These are phyloP conservation scores for Dothiorella sarmentorum DNA, from an alignment of 2,329 filamentous ascomycete genomes.

Conservation along the genomic window DNA sequence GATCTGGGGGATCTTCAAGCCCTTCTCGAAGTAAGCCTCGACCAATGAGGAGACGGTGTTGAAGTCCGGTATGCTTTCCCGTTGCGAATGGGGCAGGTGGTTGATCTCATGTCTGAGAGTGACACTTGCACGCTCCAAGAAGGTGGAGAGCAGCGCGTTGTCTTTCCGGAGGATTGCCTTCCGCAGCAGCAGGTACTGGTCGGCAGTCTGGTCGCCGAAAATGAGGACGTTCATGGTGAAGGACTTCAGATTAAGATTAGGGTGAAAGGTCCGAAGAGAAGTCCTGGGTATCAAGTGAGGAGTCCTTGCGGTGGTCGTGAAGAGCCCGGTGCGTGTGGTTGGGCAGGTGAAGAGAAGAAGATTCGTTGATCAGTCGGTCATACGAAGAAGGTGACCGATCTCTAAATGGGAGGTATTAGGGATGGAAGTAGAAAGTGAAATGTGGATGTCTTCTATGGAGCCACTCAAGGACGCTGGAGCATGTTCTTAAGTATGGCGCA, in stretches of 20 bases:
- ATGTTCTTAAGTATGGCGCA: constrained; percentile 19
- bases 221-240: constrained; percentile 53
- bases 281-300: constrained; percentile 1
- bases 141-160: constrained; percentile 59
- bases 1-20: constrained; percentile 57
- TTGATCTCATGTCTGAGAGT: constrained; percentile 60
- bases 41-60: constrained; percentile 61
- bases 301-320: neutral
- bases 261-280: neutral
- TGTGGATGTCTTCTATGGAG: constrained; percentile 6
- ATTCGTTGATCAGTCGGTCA: constrained; percentile 18
- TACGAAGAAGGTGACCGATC: constrained; percentile 8
- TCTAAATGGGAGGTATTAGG: constrained; percentile 13
- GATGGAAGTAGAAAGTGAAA: constrained; percentile 1
- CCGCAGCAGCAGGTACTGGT: constrained; percentile 60
- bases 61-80: constrained; percentile 60
- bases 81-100: constrained; percentile 54
- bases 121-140: constrained; percentile 57
- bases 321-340: neutral
- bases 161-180: constrained; percentile 47
- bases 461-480: constrained; percentile 14
- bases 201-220: constrained; percentile 69
- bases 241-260: constrained; percentile 17
- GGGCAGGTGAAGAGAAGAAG: constrained; percentile 2
- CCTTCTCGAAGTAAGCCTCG: constrained; percentile 59